Evolutionary conservation across 352 stramenopile genomes (phyloP), one percentile per base, ranked within the genome.

Genomic region (Globisporangium sylvaticum): DNA sequence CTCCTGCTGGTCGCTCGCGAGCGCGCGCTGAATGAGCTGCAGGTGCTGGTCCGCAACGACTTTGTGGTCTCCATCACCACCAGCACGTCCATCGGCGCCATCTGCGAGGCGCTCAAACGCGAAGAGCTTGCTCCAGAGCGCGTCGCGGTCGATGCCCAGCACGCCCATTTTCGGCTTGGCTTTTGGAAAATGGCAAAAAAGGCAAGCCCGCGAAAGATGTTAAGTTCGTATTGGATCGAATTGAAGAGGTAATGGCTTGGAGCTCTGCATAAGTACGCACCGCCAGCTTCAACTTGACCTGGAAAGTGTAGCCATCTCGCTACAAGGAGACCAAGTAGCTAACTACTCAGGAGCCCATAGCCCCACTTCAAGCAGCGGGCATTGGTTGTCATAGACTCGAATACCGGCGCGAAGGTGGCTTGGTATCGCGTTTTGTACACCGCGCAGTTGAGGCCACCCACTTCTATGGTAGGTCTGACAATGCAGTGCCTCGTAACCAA

Each of bases 91-190:
- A 15, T 24, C 59, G 22, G 72, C 34, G 37, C 27, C 65, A 8
- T 24, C 59, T 31, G 70, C 53, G 34, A 77, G 52, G 53, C 68
- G 69, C 61, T 88, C 81, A 57, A 91, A 89, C 4, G 78, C 78
- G 46, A 91, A 84, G 52, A 91, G 81, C 69, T 89, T 89, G 18
- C 79, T 74, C 81, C 80, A 90, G 20, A 92, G 77, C 69, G 86
- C 71, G 57, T 83, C 74, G 39, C 77, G 75, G 60, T 90, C 81
- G 58, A 92, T 83, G 37, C 75, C 67, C 70, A 91, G 72, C 65
- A 79, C 63, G n/a, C 20, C 27, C 62, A 58, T 59, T n/a, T 61
- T 62, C 18, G 10, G 18, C 1, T 48, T 48, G 29, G 46, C 46
- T 54, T 54, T 54, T 54, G 46, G 6, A 4, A 27, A 25, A 12